These are phyloP conservation scores for Auriscalpium microsporum DNA, from an alignment of 768 basidiomycete species.

Conservation along the genomic window DNA sequence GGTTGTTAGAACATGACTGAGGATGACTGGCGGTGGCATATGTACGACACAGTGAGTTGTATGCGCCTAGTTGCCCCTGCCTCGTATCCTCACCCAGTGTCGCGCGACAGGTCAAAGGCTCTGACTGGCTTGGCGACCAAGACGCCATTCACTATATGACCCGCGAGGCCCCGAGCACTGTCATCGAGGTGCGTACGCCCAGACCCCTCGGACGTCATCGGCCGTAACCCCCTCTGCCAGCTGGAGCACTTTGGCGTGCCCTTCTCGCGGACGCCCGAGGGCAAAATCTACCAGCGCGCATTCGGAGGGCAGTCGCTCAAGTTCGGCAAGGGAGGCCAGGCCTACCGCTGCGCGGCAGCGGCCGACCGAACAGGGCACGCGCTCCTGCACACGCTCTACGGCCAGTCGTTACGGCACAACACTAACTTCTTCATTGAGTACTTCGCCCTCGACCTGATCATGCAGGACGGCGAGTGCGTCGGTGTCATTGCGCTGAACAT, in stretches of 20 bases:
- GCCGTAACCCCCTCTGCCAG: slow-evolving; percentile 33
- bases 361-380: slow-evolving; percentile 99
- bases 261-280: slow-evolving; percentile 96
- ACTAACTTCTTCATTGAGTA: slow-evolving; percentile 99
- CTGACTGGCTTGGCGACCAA: slow-evolving; percentile 99
- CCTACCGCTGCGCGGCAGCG: slow-evolving; percentile 96
- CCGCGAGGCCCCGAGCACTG: slow-evolving; percentile 88
- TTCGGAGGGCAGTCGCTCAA: slow-evolving; percentile 98
- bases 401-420: slow-evolving; percentile 97
- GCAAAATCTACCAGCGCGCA: slow-evolving; percentile 98
- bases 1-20: slow-evolving; percentile 87
- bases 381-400: slow-evolving; percentile 96
- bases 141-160: slow-evolving; percentile 99
- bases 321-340: slow-evolving; percentile 97
- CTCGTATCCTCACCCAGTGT: not conserved
- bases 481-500: slow-evolving; percentile 99
- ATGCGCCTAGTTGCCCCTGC: no score
- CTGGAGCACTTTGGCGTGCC: slow-evolving; percentile 98
- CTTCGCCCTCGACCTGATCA: slow-evolving; percentile 97
- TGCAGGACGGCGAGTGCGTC: slow-evolving; percentile 98
- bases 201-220: not conserved
- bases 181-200: slow-evolving; percentile 63
- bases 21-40: slow-evolving; percentile 99
- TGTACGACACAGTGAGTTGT: slow-evolving; percentile 82
- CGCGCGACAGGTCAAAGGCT: slow-evolving; percentile 81